Base-by-base conservation (phyloP, 1,284 basidiomycete species). In the Melanopsichium pennsylvanicum region DNA sequence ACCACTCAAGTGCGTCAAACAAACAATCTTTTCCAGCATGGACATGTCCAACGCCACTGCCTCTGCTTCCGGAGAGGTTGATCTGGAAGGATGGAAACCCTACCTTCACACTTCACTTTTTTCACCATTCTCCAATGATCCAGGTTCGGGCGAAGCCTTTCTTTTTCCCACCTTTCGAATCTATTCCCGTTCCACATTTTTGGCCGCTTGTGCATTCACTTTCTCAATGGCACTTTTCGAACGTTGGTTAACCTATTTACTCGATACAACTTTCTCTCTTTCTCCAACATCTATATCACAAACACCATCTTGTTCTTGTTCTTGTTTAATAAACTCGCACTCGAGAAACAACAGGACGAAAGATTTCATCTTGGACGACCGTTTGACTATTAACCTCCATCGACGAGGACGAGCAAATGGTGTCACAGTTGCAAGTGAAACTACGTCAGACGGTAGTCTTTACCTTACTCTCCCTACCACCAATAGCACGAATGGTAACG, bases 21-120 rank as follows among this genome's bases (percentile, higher is more conserved):
- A n/a, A n/a, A n/a, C n/a, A n/a, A n/a, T n/a, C n/a, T n/a, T 34
- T 5, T 13, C 7, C 27, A 51, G 19, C 31, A 59, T 59, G 56
- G 56, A 52, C 35, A 51, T 52, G 48, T 52, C 56, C 10, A n/a
- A 32, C 7, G 19, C 35, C 7, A 16, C 46, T 39, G 22, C 32
- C 21, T 7, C 32, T 1, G 12, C 35, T 5, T 18, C 34, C 5
- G 21, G 12, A 1, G 10, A 4, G 15, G 22, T 29, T 15, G 37
- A 47, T 15, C 59, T 67, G 57, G 41, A 60, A 13, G 26, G 23
- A 8, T 60, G 63, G 57, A 60, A 67, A 32, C 63, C 63, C 2
- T 67, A 56, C 39, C 63, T 67, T 11, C 63, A 67, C 45, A 67
- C 63, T 2, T 56, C 52, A 8, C 48, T 67, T 15, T 56, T 59